Evolutionary conservation across 805 yeast genomes (phyloP).

Genomic region (Kodamaea kaohsiungensis): DNA sequence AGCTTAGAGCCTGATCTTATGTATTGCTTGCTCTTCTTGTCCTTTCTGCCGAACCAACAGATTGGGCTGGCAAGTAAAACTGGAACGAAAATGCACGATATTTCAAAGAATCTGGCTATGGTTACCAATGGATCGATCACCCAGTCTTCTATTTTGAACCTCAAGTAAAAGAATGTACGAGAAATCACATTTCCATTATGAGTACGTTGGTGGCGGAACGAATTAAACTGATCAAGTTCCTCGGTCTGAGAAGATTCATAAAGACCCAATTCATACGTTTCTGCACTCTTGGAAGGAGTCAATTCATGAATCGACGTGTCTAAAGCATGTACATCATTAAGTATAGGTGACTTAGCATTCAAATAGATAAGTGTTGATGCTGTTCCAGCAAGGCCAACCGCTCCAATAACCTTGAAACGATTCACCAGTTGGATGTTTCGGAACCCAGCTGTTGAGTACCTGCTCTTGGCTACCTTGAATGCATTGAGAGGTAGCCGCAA

Average conservation of each 20-base stretch:
- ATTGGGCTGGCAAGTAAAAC: constrained; percentile 67
- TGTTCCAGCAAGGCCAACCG: constrained; percentile 5
- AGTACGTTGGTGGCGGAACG: constrained; percentile 30
- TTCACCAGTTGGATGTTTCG: neutral
- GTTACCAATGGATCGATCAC: constrained; percentile 72
- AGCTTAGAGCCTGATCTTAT: constrained; percentile 59
- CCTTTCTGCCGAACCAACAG: constrained; percentile 52
- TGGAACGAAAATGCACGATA: constrained; percentile 69
- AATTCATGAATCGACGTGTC: constrained; percentile 40
- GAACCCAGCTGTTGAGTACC: neutral
- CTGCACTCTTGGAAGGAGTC: constrained; percentile 49
- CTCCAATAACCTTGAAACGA: neutral
- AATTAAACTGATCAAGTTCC: constrained; percentile 36
- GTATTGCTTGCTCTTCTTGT: constrained; percentile 26
- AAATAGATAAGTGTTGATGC: neutral
- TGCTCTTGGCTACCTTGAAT: neutral
- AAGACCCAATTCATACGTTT: constrained; percentile 70
- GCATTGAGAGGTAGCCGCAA: constrained; percentile 1
- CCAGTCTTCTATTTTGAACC: constrained; percentile 51
- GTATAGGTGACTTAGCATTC: neutral
- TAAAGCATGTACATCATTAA: constrained; percentile 32
- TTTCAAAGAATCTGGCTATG: constrained; percentile 64
- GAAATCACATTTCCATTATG: constrained; percentile 22
- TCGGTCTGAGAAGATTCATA: constrained; percentile 62
- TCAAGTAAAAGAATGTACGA: constrained; percentile 38